A percentile compares a stretch with the other conserved stretches of the same genome.
Conservation (phyloP, 2,329 filamentous ascomycete genomes). For the Beauveria bassiana region DNA sequence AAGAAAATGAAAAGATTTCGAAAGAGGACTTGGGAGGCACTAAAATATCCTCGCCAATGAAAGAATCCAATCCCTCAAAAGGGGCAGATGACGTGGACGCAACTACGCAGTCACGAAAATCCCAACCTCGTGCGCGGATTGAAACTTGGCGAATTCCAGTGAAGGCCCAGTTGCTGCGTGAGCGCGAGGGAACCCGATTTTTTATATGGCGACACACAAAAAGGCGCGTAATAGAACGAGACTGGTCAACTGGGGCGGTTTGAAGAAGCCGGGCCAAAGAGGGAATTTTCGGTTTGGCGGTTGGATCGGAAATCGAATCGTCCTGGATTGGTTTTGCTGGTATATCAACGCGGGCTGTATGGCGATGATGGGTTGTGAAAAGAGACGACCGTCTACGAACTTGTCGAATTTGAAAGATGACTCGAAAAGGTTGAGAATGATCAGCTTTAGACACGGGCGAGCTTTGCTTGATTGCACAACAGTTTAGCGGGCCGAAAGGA, state of each 20-base stretch:
- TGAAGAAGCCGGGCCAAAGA: background rate
- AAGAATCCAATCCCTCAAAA: background rate
- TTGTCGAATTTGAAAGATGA: background rate
- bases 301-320: slow-evolving; percentile 1
- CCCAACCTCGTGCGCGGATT: slow-evolving; percentile 7
- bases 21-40: background rate
- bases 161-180: background rate
- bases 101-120: slow-evolving; percentile 1
- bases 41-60: background rate
- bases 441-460: background rate
- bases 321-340: background rate
- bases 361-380: background rate
- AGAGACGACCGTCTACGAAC: background rate
- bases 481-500: slow-evolving; percentile 5
- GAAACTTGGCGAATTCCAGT: slow-evolving; percentile 12
- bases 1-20: background rate
- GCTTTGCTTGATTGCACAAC: slow-evolving; percentile 9
- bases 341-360: background rate
- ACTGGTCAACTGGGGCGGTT: background rate
- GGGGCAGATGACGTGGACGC: background rate
- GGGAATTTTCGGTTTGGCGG: background rate
- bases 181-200: background rate
- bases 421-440: background rate
- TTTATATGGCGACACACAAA: background rate
- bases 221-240: background rate